A percentile compares a stretch with the other conserved stretches of the same genome.
Evolutionary conservation across 1,284 basidiomycete species (phyloP).

Genomic region (Lentinula novae-zelandiae): DNA sequence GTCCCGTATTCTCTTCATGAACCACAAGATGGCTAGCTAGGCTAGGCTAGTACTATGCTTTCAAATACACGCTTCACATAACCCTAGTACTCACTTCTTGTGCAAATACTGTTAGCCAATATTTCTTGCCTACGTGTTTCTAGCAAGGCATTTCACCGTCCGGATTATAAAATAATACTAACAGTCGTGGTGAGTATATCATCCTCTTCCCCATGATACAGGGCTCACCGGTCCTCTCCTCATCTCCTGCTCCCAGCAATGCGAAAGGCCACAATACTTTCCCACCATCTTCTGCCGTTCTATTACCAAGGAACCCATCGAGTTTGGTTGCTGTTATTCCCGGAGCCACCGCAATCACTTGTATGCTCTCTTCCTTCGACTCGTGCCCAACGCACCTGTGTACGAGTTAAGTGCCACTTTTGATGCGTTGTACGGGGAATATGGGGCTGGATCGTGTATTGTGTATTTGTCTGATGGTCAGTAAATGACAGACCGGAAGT

Average conservation of each 20-base stretch:
- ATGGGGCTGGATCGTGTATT: not conserved
- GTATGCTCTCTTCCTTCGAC: constrained; percentile 13
- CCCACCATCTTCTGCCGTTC: constrained; percentile 6
- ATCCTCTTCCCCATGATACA: not conserved
- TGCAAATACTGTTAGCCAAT: no score
- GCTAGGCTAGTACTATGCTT: no score
- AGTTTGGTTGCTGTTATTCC: constrained; percentile 14
- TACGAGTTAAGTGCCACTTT: constrained; percentile 19
- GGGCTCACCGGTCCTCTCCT: constrained; percentile 3
- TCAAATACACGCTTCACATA: no score
- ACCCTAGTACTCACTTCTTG: no score
- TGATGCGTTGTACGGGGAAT: constrained; percentile 4
- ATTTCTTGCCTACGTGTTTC: not conserved
- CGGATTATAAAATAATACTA: not conserved
- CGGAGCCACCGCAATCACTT: constrained; percentile 16
- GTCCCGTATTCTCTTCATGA: no score
- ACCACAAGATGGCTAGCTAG: no score
- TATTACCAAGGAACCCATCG: constrained; percentile 3
- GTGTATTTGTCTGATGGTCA: not conserved
- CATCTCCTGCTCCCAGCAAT: constrained; percentile 7
- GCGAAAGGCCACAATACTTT: constrained; percentile 1
- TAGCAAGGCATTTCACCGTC: constrained; percentile 4
- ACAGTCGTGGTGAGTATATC: not conserved
- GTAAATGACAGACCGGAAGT: constrained; percentile 57
- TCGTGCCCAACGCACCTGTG: constrained; percentile 18